Evolutionary conservation across 2,329 filamentous ascomycete genomes (phyloP), one percentile per base, ranked within the genome.

Genomic region (Arthrobotrys sinensis): DNA sequence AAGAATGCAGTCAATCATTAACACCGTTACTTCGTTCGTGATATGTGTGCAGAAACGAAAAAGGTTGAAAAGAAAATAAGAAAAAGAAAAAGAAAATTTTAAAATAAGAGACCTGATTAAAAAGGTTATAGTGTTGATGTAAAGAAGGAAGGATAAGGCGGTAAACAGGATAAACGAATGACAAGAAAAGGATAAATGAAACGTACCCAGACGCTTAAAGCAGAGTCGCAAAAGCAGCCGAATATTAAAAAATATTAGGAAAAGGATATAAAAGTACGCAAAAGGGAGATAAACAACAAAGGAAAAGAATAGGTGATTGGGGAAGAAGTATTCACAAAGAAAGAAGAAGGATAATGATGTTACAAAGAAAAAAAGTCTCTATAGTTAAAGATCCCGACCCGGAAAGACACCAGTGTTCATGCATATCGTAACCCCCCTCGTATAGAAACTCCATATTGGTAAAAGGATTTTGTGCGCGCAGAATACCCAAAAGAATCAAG

Each of bases 331-430:
- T 64, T 71, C 67, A 71, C 67, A 63, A 71, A 71, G 36, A 71
- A 38, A 66, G n/a, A 57, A 55, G 46, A 68, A 69, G 45, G 63
- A 70, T 52, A 79, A 64, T 53, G 43, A 50, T 67, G 60, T 50
- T 62, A 52, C 50, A 78, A 69, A 57, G 55, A 69, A 64, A 55
- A 69, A 43, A 60, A 79, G 69, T 72, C 68, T 79, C 69, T 73
- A 79, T 72, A 73, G 67, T 79, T 79, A 73, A 77, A 60, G 67
- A 73, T 79, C 62, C 75, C 75, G 67, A 73, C 67, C 67, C 75
- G 69, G 75, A 72, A 73, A 72, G 75, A 73, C 73, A 73, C 75
- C 67, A 73, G 67, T 73, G 69, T 79, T 79, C 75, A 79, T 72
- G 69, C 67, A 79, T 79, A 68, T 64, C 69, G 62, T 72, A 69